Evolutionary conservation across 2,329 filamentous ascomycete genomes (phyloP).

Genomic region (Fusarium annulatum): DNA sequence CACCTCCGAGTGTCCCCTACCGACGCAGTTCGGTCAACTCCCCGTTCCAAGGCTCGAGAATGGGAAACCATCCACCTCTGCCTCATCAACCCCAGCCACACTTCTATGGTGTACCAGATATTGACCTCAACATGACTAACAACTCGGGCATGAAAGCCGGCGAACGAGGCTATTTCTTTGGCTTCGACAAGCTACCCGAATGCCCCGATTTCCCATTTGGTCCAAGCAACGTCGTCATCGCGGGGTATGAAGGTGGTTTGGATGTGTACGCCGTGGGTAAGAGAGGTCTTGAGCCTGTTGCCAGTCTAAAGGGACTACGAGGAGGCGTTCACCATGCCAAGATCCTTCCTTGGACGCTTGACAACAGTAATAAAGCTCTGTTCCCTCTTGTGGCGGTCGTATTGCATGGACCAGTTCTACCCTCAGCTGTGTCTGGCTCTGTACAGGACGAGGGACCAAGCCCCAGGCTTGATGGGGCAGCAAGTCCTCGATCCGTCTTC

Average conservation of each 20-base stretch:
- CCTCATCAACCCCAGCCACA: constrained; percentile 82
- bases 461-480: constrained; percentile 55
- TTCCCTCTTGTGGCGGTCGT: constrained; percentile 83
- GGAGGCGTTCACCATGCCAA: constrained; percentile 86
- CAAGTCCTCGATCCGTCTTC: constrained; percentile 55
- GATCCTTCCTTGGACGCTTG: constrained; percentile 76
- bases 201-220: constrained; percentile 52
- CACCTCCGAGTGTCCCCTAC: constrained; percentile 50
- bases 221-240: constrained; percentile 74
- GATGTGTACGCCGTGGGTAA: constrained; percentile 80
- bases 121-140: constrained; percentile 74
- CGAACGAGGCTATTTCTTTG: constrained; percentile 80
- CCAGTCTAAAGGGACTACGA: constrained; percentile 78
- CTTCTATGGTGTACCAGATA: constrained; percentile 79
- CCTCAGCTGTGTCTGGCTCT: constrained; percentile 51
- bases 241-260: constrained; percentile 83
- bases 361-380: constrained; percentile 63
- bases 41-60: constrained; percentile 58
- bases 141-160: constrained; percentile 69
- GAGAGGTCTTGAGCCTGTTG: constrained; percentile 75
- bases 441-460: constrained; percentile 54
- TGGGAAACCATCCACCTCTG: constrained; percentile 68
- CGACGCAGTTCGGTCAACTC: constrained; percentile 64
- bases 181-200: constrained; percentile 78
- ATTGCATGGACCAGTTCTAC: constrained; percentile 79